These are phyloP conservation scores for Pythium chondricola DNA, from an alignment of 352 stramenopile species.

Conservation along the genomic window DNA sequence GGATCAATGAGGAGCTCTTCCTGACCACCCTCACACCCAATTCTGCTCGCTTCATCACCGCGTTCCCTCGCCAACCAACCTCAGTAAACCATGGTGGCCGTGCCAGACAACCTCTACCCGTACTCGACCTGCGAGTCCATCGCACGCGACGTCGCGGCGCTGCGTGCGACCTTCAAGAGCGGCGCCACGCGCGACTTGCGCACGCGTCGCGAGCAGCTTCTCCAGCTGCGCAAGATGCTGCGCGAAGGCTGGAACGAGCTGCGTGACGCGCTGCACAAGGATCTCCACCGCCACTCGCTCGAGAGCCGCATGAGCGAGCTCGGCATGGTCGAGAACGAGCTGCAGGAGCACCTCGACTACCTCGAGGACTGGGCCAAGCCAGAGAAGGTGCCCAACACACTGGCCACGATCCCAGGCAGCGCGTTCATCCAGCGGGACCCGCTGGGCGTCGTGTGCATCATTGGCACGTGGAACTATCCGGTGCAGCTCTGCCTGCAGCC, in stretches of 20 bases:
- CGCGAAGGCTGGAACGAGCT: slow-evolving; percentile 40
- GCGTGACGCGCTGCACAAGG: slow-evolving; percentile 44
- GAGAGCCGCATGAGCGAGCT: slow-evolving; percentile 67
- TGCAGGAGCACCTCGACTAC: slow-evolving; percentile 61
- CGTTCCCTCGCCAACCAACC: no score
- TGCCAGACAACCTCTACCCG: slow-evolving; percentile 15
- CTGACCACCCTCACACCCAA: no score
- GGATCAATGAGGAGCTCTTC: no score
- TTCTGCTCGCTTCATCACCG: no score
- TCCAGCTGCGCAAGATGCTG: slow-evolving; percentile 37
- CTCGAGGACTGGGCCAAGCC: slow-evolving; percentile 50
- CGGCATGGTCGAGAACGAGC: slow-evolving; percentile 37
- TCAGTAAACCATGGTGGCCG: slow-evolving; percentile 4
- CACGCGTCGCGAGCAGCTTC: slow-evolving; percentile 33
- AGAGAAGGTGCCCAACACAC: slow-evolving; percentile 40
- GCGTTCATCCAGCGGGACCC: slow-evolving; percentile 57
- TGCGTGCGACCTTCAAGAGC: slow-evolving; percentile 42
- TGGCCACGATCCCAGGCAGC: slow-evolving; percentile 41
- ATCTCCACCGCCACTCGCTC: slow-evolving; percentile 57
- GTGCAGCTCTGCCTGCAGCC: slow-evolving; percentile 69
- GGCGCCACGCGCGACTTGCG: slow-evolving; percentile 41
- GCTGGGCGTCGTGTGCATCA: slow-evolving; percentile 80
- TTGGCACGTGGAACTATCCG: slow-evolving; percentile 91
- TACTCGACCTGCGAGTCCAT: slow-evolving; percentile 23
- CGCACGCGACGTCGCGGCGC: slow-evolving; percentile 32